These are phyloP conservation scores for Fusarium xylarioides DNA, from an alignment of 2,329 filamentous ascomycete genomes.

Conservation along the genomic window DNA sequence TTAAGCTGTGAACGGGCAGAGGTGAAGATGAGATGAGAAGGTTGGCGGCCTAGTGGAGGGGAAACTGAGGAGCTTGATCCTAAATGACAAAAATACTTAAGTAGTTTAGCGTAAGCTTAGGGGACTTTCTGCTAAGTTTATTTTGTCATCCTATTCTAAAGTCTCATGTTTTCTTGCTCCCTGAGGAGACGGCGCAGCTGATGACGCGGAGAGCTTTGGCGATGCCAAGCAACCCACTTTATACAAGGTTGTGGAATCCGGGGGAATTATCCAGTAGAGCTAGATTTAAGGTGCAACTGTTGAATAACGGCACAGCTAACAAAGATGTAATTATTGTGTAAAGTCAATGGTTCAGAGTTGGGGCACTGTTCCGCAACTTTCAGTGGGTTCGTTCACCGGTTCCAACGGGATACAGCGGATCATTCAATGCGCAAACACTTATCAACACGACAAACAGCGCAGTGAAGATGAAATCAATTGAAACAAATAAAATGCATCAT, in stretches of 20 bases:
- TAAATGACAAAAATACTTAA: not conserved
- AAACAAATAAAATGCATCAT: not conserved
- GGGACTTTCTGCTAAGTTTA: accelerated
- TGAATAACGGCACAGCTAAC: not conserved
- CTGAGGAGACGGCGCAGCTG: constrained; percentile 4
- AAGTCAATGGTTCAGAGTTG: not conserved
- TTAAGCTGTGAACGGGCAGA: not conserved
- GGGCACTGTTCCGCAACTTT: not conserved
- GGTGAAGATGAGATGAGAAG: not conserved
- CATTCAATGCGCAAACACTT: not conserved
- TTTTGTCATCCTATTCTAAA: not conserved
- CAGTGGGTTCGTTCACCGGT: not conserved
- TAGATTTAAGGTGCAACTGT: not conserved
- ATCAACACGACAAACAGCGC: not conserved
- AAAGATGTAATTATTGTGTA: not conserved
- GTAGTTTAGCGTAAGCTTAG: not conserved
- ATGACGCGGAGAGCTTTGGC: constrained; percentile 23
- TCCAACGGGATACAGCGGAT: not conserved
- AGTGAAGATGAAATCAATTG: not conserved
- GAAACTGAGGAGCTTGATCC: accelerated
- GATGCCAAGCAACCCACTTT: constrained; percentile 22
- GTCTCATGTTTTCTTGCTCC: not conserved
- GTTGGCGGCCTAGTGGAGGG: not conserved
- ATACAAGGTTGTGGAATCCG: not conserved
- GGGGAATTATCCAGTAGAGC: not conserved